Evolutionary conservation across 2,329 filamentous ascomycete species (phyloP).

Genomic region (Fusarium sp.): DNA sequence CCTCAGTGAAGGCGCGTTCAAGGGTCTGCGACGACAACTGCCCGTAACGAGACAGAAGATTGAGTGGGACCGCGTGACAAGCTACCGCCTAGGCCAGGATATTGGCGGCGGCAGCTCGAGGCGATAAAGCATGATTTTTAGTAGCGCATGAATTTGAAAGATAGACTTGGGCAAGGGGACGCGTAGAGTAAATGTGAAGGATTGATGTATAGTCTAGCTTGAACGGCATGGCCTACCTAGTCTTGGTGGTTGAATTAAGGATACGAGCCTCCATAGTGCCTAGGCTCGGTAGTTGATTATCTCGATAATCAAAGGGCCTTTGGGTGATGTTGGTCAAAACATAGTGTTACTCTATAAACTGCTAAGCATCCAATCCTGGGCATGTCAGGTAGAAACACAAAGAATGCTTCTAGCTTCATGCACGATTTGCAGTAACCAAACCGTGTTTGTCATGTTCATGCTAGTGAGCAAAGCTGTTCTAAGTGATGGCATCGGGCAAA

Average conservation of each 20-base stretch:
- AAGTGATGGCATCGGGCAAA: not conserved
- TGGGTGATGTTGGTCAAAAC: not conserved
- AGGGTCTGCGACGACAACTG: slow-evolving; percentile 89
- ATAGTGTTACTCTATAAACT: not conserved
- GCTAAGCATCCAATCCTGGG: not conserved
- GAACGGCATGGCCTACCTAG: not conserved
- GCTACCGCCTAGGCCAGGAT: slow-evolving; percentile 87
- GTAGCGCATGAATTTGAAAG: slow-evolving; percentile 24
- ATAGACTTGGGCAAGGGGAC: slow-evolving; percentile 23
- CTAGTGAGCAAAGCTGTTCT: not conserved
- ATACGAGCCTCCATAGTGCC: not conserved
- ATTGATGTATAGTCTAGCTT: not conserved
- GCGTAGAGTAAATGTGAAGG: slow-evolving; percentile 23
- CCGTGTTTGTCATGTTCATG: not conserved
- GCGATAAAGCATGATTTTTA: slow-evolving; percentile 40
- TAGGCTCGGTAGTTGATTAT: slow-evolving; percentile 15
- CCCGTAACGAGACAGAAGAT: slow-evolving; percentile 98
- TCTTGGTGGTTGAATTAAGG: not conserved
- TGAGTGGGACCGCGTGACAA: slow-evolving; percentile 98
- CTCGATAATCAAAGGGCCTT: slow-evolving; percentile 13
- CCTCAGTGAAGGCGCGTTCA: slow-evolving; percentile 95
- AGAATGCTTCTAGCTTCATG: slow-evolving; percentile 1
- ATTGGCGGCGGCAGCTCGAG: slow-evolving; percentile 75
- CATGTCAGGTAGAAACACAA: not conserved
- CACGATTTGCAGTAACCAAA: slow-evolving; percentile 2